Evolutionary conservation across 2,329 filamentous ascomycete species (phyloP).

Genomic region (Scedosporium boydii): DNA sequence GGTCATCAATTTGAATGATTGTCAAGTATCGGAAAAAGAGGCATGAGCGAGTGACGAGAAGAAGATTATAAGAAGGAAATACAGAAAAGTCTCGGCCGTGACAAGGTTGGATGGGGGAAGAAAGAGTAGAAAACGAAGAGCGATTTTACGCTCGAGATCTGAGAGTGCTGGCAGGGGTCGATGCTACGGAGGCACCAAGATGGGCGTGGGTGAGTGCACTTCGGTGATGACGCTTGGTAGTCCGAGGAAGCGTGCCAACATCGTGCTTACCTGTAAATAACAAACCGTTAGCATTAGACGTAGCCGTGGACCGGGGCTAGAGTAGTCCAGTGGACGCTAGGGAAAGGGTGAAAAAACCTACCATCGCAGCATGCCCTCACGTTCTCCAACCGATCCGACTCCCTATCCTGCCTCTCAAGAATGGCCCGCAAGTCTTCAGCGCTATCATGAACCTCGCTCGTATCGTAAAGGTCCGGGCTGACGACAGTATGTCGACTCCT

Average conservation of each 20-base stretch:
- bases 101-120: not conserved
- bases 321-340: not conserved
- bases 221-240: slow-evolving; percentile 22
- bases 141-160: not conserved
- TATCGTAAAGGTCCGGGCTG: slow-evolving; percentile 43
- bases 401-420: slow-evolving; percentile 68
- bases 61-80: not conserved
- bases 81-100: not conserved
- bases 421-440: slow-evolving; percentile 75
- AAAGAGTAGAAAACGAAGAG: not conserved
- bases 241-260: slow-evolving; percentile 48
- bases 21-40: not conserved
- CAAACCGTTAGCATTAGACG: not conserved
- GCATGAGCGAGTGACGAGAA: not conserved
- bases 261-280: slow-evolving; percentile 62
- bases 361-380: slow-evolving; percentile 96
- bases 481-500: slow-evolving; percentile 34
- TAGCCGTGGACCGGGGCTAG: not conserved
- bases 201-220: slow-evolving; percentile 26
- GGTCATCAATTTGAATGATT: not conserved
- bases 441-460: slow-evolving; percentile 60
- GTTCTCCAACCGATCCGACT: slow-evolving; percentile 78
- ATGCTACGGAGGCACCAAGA: slow-evolving; percentile 23
- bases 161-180: slow-evolving; percentile 21
- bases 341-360: slow-evolving; percentile 35